A percentile compares a stretch with the other conserved stretches of the same genome.
Evolutionary conservation across 1,284 basidiomycete species (phyloP).

Genomic region (Thelephora terrestris): DNA sequence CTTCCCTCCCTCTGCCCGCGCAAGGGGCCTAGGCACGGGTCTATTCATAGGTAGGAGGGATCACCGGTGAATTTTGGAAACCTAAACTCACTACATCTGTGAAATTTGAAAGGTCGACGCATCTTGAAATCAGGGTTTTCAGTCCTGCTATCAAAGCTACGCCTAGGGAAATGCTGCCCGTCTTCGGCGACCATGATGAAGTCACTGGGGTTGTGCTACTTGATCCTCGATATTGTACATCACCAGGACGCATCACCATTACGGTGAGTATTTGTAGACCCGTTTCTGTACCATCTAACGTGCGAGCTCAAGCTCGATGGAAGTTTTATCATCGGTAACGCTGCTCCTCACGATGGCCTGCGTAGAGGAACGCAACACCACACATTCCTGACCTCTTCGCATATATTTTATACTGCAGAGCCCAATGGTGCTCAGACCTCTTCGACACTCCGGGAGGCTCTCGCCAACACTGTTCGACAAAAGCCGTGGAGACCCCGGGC

Average conservation of each 20-base stretch:
- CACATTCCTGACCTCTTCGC: constrained; percentile 44
- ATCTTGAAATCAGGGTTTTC: constrained; percentile 48
- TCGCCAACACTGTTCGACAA: constrained; percentile 28
- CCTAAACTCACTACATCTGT: background rate
- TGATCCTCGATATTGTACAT: constrained; percentile 35
- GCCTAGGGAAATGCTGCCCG: constrained; percentile 34
- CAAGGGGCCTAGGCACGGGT: too few species aligned
- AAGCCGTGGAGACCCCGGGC: constrained; percentile 18
- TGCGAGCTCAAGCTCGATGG: background rate
- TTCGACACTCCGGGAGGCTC: constrained; percentile 39
- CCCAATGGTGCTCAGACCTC: constrained; percentile 28
- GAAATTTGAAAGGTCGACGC: constrained; percentile 31
- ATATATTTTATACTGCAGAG: constrained; percentile 34
- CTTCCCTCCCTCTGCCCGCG: too few species aligned
- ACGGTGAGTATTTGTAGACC: constrained; percentile 31
- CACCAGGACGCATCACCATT: constrained; percentile 44
- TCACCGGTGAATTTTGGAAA: background rate
- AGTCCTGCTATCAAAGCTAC: constrained; percentile 46
- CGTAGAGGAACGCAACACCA: constrained; percentile 32
- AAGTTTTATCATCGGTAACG: background rate
- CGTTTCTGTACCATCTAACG: background rate
- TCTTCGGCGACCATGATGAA: constrained; percentile 49
- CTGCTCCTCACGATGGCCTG: constrained; percentile 5
- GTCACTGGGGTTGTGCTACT: constrained; percentile 49
- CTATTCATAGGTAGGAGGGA: too few species aligned